Base-by-base conservation (phyloP, 2,329 filamentous ascomycete species). In the Pseudogymnoascus sp. region DNA sequence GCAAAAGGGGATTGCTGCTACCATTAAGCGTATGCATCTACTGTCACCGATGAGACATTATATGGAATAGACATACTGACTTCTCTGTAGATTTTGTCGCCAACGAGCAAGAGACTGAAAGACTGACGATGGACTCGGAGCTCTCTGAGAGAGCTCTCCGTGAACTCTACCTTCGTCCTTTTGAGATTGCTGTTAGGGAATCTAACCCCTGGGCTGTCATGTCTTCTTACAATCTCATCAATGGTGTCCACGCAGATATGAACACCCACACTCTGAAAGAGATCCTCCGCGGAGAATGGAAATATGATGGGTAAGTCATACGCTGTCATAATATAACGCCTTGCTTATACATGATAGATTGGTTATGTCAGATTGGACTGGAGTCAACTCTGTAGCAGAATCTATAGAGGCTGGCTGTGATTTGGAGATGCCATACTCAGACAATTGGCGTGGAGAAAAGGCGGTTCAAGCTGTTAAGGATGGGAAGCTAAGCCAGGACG, bases 81-180 rank as follows among this genome's bases (percentile, higher is more conserved):
- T 21, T 19, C 4, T 37, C 19, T 21, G 6, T 42, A 84, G 81
- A 85, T 72, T 90, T 88, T 65, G 85, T 87, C 16, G 85, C 80
- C n/a, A 90, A 90, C 64, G 88, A 90, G 71, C 85, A 89, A 71
- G 88, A 91, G 73, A 89, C 87, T 0, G 77, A 86, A 70, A 81
- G 87, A 61, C 78, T 87, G 67, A 86, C 82, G 0, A 81, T 89
- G 64, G 81, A 90, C 72, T 85, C 86, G 2, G 75, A 84, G 29
- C 79, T 90, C 56, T 80, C 83, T 29, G 86, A 90, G 68, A 79
- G 87, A 37, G 80, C 86, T 2, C 75, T 90, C 29, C 80, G 87
- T 29, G 88, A 91, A 71, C 77, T 91, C 0, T 91, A 90, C 67
- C 81, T 91, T n/a, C 84, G 86, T 53, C 88, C 88, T 0, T 91